These are phyloP conservation scores for Fusarium sp. DNA, from an alignment of 2,329 filamentous ascomycete genomes.

Conservation along the genomic window DNA sequence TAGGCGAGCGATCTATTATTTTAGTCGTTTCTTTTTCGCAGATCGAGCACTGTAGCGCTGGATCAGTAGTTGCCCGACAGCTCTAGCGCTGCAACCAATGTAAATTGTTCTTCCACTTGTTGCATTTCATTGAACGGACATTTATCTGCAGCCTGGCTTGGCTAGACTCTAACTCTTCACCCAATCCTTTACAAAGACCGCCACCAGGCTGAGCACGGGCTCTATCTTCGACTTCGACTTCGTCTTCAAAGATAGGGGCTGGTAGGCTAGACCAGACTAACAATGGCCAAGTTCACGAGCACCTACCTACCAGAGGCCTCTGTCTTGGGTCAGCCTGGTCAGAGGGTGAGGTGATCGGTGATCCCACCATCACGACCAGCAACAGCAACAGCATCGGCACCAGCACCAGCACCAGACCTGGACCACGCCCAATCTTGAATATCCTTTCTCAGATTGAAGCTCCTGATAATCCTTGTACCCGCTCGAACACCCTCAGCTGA, in stretches of 20 bases:
- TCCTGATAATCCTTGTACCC: conserved; percentile 21
- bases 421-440: conserved; percentile 34
- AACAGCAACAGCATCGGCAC: conserved; percentile 20
- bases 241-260: conserved; percentile 37
- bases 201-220: conserved; percentile 36
- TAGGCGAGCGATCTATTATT: conserved; percentile 24
- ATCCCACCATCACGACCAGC: conserved; percentile 41
- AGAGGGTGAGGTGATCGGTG: conserved; percentile 44
- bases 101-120: conserved; percentile 28
- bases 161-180: conserved; percentile 19
- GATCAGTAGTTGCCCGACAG: conserved; percentile 17
- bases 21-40: conserved; percentile 34
- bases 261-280: background rate
- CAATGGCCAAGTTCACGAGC: conserved; percentile 12
- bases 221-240: background rate
- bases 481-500: conserved; percentile 35
- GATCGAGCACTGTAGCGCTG: conserved; percentile 4
- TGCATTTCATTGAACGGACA: conserved; percentile 24
- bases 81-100: conserved; percentile 18
- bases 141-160: conserved; percentile 29
- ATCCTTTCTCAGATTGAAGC: conserved; percentile 16
- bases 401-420: conserved; percentile 29
- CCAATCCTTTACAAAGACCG: conserved; percentile 4
- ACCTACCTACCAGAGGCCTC: conserved; percentile 10
- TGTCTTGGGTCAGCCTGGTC: conserved; percentile 11